Evolutionary conservation across 805 yeast genomes (phyloP), one percentile per base, ranked within the genome.

Genomic region (Aciculoconidium aculeatum): DNA sequence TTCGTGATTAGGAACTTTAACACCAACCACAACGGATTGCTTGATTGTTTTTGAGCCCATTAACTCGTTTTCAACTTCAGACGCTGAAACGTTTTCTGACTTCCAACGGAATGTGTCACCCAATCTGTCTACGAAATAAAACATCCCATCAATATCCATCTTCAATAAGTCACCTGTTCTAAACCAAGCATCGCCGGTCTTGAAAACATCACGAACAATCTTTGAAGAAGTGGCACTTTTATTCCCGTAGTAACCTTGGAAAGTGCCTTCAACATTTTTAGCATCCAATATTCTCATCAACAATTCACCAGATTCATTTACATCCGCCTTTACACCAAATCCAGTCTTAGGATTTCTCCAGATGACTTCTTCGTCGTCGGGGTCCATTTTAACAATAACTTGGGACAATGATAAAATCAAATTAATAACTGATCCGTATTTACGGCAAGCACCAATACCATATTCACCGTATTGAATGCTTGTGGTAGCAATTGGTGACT

Each of bases 91-190:
- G 53, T 88, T 88, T 59, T 88, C 97, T 2, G 94, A 81, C 60
- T 86, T 90, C 97, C 97, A 88, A 44, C 97, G 70, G 63, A 83
- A 88, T 0, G 96, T 90, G 50, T 88, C 97, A 23, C 97, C 97
- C 47, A 90, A 59, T 48, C 97, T 67, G 62, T 88, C 97, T 25
- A 87, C 85, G 55, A 88, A 88, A 56, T 80, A 85, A 51, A 81
- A 68, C 40, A 79, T 58, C 1, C 85, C 82, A 40, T 77, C 70
- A 16, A 64, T 65, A 53, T 86, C 95, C 50, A 67, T 58, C 42
- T 64, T 75, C 48, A 90, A 64, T 41, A 88, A 65, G 53, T 88
- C 97, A 23, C 96, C 96, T 15, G 85, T 72, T 48, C 96, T 69
- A 47, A 82, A 80, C 81, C 86, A 88, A 1, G 94, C 94, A 55